These are phyloP conservation scores for Aspergillus udagawae DNA, from an alignment of 2,329 filamentous ascomycete genomes.

Conservation along the genomic window DNA sequence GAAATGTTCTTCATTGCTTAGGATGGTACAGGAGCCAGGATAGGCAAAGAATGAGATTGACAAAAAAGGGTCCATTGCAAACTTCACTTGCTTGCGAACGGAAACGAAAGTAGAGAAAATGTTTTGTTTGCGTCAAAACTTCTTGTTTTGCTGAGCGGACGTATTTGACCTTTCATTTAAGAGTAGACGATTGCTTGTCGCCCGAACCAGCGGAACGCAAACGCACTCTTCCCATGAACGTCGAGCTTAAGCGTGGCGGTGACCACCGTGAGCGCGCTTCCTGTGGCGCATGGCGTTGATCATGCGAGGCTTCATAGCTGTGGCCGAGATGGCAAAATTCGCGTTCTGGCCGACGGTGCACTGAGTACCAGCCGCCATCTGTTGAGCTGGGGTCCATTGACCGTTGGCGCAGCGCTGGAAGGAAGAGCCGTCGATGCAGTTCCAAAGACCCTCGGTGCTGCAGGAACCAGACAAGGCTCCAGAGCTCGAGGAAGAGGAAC, in stretches of 20 bases:
- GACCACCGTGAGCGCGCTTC: constrained; percentile 18
- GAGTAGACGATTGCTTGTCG: not conserved
- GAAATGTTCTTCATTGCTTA: not conserved
- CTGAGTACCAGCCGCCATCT: constrained; percentile 52
- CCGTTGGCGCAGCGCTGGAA: constrained; percentile 64
- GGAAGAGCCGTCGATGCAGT: constrained; percentile 52
- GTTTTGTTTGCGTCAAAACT: constrained; percentile 1
- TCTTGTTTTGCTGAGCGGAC: too few species aligned
- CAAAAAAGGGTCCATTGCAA: constrained; percentile 8
- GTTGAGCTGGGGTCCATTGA: constrained; percentile 48
- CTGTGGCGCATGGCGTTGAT: constrained; percentile 27
- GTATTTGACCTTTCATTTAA: not conserved
- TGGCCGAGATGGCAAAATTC: constrained; percentile 22
- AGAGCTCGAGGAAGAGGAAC: constrained; percentile 23
- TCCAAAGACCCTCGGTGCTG: constrained; percentile 54
- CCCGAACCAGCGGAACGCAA: constrained; percentile 13
- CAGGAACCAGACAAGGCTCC: constrained; percentile 44
- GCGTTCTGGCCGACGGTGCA: constrained; percentile 42
- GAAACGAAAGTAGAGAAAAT: constrained; percentile 10
- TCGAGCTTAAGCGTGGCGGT: constrained; percentile 18
- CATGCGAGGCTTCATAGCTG: constrained; percentile 21
- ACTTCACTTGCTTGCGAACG: not conserved
- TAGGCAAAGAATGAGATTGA: constrained; percentile 10
- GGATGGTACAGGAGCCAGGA: constrained; percentile 18
- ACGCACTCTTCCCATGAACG: not conserved